phyloP scores from a whole-genome alignment of 495 filamentous ascomycete species.

The Aspergillus homomorphus region DNA sequence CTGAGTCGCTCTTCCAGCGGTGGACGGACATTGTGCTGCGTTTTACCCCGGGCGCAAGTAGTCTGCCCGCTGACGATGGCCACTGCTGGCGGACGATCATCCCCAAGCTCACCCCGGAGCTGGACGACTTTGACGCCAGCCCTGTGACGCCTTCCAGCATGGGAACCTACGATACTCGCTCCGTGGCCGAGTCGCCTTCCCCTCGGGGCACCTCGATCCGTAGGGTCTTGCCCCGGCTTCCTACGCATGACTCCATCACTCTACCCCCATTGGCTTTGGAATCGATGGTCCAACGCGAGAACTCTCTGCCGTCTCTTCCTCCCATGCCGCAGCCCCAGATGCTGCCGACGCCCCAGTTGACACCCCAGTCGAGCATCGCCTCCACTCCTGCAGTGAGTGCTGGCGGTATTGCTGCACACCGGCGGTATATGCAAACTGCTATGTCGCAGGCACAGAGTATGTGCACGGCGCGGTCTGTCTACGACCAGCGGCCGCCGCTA shows the following conservation, averaged over 20 bases:
- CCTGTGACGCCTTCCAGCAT: constrained; percentile 32
- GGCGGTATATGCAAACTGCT: constrained; percentile 70
- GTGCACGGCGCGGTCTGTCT: constrained; percentile 61
- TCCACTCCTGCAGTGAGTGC: constrained; percentile 91
- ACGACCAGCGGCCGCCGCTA: constrained; percentile 48
- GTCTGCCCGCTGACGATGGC: constrained; percentile 30
- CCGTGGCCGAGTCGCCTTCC: constrained; percentile 32
- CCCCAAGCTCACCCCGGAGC: constrained; percentile 70
- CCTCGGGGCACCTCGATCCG: constrained; percentile 29
- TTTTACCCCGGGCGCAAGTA: constrained; percentile 61
- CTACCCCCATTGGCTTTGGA: constrained; percentile 56
- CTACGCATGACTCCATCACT: constrained; percentile 19
- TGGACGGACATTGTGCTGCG: constrained; percentile 91
- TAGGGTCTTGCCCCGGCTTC: constrained; percentile 7
- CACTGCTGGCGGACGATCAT: constrained; percentile 74
- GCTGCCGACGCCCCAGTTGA: constrained; percentile 75
- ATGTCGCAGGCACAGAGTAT: constrained; percentile 72
- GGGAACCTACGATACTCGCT: constrained; percentile 30
- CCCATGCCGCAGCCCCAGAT: constrained; percentile 59
- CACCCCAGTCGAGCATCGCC: constrained; percentile 69
- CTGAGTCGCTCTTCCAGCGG: constrained; percentile 79
- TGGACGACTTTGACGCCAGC: constrained; percentile 36
- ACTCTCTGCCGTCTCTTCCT: constrained; percentile 39
- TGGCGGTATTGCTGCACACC: constrained; percentile 49
- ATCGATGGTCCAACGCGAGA: constrained; percentile 41